Evolutionary conservation across 2,329 filamentous ascomycete species (phyloP).

Genomic region (Corynespora cassiicola): DNA sequence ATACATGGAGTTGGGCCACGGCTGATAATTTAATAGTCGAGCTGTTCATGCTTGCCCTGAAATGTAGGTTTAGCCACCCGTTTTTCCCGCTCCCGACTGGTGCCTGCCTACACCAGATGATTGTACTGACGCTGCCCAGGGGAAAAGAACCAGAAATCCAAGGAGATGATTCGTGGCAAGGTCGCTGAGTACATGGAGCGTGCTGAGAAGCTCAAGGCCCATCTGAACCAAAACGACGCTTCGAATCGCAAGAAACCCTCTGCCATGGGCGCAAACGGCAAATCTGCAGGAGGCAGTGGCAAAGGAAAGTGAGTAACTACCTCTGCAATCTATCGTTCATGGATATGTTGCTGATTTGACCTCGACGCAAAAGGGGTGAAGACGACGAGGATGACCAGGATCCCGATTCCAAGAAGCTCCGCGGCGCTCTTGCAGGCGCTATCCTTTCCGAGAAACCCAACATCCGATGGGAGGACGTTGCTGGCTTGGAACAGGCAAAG

Average conservation of each 20-base stretch:
- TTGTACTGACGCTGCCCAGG: slow-evolving; percentile 35
- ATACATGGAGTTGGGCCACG: too few relatives aligned
- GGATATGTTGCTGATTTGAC: slow-evolving; percentile 13
- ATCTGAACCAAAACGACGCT: slow-evolving; percentile 75
- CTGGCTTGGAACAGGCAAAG: slow-evolving; percentile 91
- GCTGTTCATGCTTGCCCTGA: slow-evolving; percentile 97
- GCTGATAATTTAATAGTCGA: slow-evolving; percentile 66
- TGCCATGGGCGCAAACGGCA: slow-evolving; percentile 75
- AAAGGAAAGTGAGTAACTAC: slow-evolving; percentile 61
- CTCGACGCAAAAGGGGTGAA: slow-evolving; percentile 53
- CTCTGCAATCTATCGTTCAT: neutral
- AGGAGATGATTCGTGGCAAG: slow-evolving; percentile 96
- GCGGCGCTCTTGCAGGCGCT: slow-evolving; percentile 87
- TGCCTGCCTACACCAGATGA: neutral
- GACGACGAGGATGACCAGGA: slow-evolving; percentile 73
- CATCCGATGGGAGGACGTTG: slow-evolving; percentile 97
- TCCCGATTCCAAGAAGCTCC: slow-evolving; percentile 93
- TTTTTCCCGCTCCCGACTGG: slow-evolving; percentile 3
- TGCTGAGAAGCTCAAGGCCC: slow-evolving; percentile 95
- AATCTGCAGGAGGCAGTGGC: slow-evolving; percentile 67
- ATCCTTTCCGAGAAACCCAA: slow-evolving; percentile 96
- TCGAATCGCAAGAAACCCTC: slow-evolving; percentile 73
- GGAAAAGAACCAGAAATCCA: slow-evolving; percentile 98
- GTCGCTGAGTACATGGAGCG: slow-evolving; percentile 98
- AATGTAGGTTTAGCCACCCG: slow-evolving; percentile 63